Evolutionary conservation across 1,284 basidiomycete species (phyloP).

Genomic region (Microbotryum lychnidis-dioicae): DNA sequence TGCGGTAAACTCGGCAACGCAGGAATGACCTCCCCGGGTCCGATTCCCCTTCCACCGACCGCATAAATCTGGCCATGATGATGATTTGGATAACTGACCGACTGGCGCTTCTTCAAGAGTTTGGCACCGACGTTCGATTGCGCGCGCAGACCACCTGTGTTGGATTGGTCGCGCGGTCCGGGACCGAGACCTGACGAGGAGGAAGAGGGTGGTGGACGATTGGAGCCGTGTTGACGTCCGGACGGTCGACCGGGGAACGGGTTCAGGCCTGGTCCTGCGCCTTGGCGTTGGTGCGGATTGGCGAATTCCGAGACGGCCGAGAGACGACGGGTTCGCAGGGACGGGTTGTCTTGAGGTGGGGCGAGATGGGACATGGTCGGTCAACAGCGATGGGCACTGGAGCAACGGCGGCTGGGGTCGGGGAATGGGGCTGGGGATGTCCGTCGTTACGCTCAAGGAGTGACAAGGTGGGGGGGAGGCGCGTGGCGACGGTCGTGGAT

Average conservation of each 20-base stretch:
- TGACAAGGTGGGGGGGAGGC: no score
- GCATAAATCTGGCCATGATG: neutral
- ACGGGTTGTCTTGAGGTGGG: no score
- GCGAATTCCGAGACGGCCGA: no score
- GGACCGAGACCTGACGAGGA: neutral
- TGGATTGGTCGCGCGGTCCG: neutral
- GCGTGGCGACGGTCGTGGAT: no score
- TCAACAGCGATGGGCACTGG: no score
- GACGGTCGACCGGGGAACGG: neutral
- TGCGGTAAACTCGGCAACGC: neutral
- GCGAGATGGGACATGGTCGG: no score
- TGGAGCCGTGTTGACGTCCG: neutral
- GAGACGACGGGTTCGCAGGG: no score
- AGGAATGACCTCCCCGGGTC: constrained; percentile 4
- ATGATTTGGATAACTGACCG: constrained; percentile 32
- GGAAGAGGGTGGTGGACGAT: neutral
- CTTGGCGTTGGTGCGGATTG: no score
- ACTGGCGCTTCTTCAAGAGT: constrained; percentile 37
- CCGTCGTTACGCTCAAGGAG: no score
- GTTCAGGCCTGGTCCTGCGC: no score
- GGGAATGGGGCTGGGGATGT: no score
- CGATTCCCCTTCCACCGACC: neutral
- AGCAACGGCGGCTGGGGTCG: no score
- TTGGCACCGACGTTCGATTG: constrained; percentile 35
- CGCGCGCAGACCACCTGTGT: neutral